Evolutionary conservation across 768 basidiomycete genomes (phyloP).

Genomic region (Boletus insuetus): DNA sequence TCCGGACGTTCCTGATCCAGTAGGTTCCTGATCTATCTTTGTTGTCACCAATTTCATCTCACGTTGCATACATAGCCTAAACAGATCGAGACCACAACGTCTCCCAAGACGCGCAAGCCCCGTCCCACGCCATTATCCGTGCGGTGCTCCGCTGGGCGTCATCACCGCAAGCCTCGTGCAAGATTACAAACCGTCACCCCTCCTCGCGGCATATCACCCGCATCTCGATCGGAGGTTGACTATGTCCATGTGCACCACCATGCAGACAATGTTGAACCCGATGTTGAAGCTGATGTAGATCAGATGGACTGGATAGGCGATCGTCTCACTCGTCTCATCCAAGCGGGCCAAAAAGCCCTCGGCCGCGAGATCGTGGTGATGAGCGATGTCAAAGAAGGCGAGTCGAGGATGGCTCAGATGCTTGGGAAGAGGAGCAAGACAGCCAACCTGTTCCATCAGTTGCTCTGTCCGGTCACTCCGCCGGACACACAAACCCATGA

Average conservation of each 20-base stretch:
- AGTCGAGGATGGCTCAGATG: constrained; percentile 77
- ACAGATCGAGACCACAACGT: too few relatives aligned
- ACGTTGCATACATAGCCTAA: constrained; percentile 12
- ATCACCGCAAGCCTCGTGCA: constrained; percentile 31
- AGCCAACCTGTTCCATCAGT: neutral
- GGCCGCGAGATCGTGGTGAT: constrained; percentile 73
- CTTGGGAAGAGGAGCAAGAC: constrained; percentile 65
- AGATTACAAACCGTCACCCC: constrained; percentile 23
- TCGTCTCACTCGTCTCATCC: constrained; percentile 64
- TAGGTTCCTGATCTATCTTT: constrained; percentile 8
- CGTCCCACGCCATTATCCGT: constrained; percentile 31
- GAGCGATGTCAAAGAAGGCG: constrained; percentile 71
- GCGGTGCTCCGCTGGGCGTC: constrained; percentile 36
- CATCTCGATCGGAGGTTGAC: constrained; percentile 41
- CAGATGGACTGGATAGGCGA: constrained; percentile 46
- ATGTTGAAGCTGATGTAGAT: too few relatives aligned
- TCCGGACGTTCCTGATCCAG: constrained; percentile 39
- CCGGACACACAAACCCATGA: constrained; percentile 17
- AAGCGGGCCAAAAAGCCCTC: constrained; percentile 75
- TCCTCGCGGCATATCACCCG: constrained; percentile 26
- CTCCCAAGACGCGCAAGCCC: too few relatives aligned
- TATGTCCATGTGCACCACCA: constrained; percentile 32
- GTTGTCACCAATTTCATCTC: constrained; percentile 8
- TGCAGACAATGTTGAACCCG: constrained; percentile 31
- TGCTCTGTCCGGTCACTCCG: constrained; percentile 28